Percentiles rank a stretch among this genome's conserved stretches.
Evolutionary conservation across 2,329 filamentous ascomycete genomes (phyloP).

Genomic region (Neospermospora avenae): DNA sequence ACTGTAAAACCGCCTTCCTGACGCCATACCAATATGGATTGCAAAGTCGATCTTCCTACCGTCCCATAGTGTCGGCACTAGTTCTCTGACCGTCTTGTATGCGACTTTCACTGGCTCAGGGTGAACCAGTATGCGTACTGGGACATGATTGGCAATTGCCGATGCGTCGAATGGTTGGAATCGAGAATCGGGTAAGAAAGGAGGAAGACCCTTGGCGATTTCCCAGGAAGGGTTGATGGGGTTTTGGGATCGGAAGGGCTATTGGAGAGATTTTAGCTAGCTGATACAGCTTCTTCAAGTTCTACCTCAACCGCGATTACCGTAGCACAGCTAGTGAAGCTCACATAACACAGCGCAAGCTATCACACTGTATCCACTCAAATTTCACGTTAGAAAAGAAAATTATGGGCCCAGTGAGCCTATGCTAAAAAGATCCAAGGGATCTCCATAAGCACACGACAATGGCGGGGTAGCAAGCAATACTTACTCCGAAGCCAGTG

Average conservation of each 20-base stretch:
- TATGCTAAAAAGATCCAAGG: background rate
- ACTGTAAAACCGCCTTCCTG: constrained; percentile 60
- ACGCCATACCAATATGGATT: constrained; percentile 79
- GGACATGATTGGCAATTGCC: constrained; percentile 36
- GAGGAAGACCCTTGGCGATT: constrained; percentile 67
- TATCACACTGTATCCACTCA: background rate
- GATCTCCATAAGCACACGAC: background rate
- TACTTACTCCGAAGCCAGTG: constrained; percentile 57
- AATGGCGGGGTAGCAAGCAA: constrained; percentile 19
- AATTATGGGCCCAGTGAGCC: background rate
- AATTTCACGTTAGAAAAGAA: too few species aligned
- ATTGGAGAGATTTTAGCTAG: background rate
- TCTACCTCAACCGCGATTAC: too few species aligned
- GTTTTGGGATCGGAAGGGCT: constrained; percentile 74
- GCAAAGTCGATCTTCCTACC: constrained; percentile 56
- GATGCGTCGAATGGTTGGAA: constrained; percentile 21
- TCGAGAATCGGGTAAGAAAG: constrained; percentile 49
- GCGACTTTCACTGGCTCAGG: constrained; percentile 66
- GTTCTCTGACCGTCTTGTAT: constrained; percentile 62
- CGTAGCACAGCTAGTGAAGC: background rate
- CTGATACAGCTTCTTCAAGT: background rate
- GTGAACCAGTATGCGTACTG: constrained; percentile 62
- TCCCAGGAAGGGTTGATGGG: constrained; percentile 78
- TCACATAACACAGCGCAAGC: background rate
- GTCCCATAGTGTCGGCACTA: constrained; percentile 58